Percentiles rank a stretch among this genome's conserved stretches.
These are phyloP conservation scores for Brasilioporus rufonigricans DNA, from an alignment of 768 basidiomycete genomes.

Conservation along the genomic window DNA sequence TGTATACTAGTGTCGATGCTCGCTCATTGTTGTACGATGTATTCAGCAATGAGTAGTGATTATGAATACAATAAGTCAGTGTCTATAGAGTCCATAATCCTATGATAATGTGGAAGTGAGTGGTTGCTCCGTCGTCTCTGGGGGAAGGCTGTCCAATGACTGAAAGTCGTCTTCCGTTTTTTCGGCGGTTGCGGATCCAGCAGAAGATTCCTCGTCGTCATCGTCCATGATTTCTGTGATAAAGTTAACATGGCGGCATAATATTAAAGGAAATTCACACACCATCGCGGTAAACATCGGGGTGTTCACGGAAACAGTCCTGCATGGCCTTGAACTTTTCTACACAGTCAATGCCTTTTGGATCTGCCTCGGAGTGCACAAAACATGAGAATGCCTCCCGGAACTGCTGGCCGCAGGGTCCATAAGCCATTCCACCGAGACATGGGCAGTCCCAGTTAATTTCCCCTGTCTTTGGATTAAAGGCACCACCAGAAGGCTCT, in stretches of 20 bases:
- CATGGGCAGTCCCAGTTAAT: conserved; percentile 99
- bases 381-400: conserved; percentile 97
- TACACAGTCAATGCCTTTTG: conserved; percentile 96
- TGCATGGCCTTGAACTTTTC: conserved; percentile 99
- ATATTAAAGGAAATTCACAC: conserved; percentile 29
- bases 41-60: conserved; percentile 30
- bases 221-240: conserved; percentile 64
- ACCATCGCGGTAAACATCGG: conserved; percentile 96
- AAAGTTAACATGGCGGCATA: conserved; percentile 3
- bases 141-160: conserved; percentile 1
- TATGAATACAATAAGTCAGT: conserved; percentile 29
- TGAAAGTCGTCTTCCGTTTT: conserved; percentile 6
- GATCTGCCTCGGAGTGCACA: conserved; percentile 89
- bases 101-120: conserved; percentile 18
- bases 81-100: conserved; percentile 20
- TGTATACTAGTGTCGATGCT: conserved; percentile 1
- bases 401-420: conserved; percentile 92
- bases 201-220: conserved; percentile 48
- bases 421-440: conserved; percentile 97
- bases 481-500: conserved; percentile 54
- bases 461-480: conserved; percentile 95
- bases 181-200: conserved; percentile 1
- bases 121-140: conserved; percentile 8
- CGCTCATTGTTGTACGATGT: conserved; percentile 17
- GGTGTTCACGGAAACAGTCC: conserved; percentile 93